phyloP scores from a whole-genome alignment of 2,329 filamentous ascomycete genomes.

The Penicillium sp. region DNA sequence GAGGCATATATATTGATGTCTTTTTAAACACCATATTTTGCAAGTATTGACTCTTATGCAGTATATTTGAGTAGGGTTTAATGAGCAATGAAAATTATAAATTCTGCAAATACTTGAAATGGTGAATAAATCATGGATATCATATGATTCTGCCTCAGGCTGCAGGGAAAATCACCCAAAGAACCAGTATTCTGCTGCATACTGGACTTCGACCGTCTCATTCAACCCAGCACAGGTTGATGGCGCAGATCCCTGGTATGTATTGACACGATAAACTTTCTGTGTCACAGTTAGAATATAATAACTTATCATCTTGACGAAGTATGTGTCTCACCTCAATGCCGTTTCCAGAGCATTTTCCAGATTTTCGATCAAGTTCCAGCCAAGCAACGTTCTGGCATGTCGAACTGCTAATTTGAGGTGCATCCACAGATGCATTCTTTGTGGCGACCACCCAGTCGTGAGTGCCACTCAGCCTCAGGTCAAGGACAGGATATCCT shows the following conservation, averaged over 20 bases:
- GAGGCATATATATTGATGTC: no score
- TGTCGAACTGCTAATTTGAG: conserved; percentile 1
- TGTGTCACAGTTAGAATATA: conserved; percentile 19
- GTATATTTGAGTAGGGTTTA: no score
- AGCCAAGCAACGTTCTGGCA: conserved; percentile 35
- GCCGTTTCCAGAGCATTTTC: conserved; percentile 26
- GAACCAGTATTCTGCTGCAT: conserved; percentile 47
- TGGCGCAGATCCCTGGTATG: conserved; percentile 37
- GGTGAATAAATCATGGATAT: background rate
- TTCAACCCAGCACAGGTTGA: conserved; percentile 34
- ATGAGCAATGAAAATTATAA: no score
- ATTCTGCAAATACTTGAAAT: background rate
- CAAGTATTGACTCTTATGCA: no score
- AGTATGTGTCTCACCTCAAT: conserved; percentile 29
- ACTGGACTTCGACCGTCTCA: conserved; percentile 35
- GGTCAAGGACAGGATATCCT: conserved; percentile 34
- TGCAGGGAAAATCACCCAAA: conserved; percentile 31
- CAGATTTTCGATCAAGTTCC: conserved; percentile 28
- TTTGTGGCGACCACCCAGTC: conserved; percentile 31
- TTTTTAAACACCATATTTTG: no score
- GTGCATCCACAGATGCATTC: conserved; percentile 30
- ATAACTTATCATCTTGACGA: background rate
- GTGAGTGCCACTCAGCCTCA: conserved; percentile 22
- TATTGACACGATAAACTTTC: conserved; percentile 45
- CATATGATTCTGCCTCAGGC: background rate